A percentile compares a stretch with the other conserved stretches of the same genome.
Evolutionary conservation across 1,139 yeast species (phyloP).

Genomic region (Scheffersomyces illinoinensis): DNA sequence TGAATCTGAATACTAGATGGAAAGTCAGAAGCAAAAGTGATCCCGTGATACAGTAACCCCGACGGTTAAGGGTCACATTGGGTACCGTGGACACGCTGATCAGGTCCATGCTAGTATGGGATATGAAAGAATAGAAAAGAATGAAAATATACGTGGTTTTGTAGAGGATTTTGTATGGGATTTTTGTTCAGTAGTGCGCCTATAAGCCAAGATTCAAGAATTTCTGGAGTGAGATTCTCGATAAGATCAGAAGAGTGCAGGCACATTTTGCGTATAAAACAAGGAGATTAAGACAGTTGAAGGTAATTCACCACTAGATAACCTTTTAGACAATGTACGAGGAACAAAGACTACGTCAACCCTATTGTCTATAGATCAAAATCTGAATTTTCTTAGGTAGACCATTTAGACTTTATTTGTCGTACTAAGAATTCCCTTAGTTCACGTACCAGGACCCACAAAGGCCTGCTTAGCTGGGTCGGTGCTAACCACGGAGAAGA

Average conservation of each 20-base stretch:
- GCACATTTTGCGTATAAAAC: neutral
- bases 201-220: neutral
- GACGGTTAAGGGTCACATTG: conserved; percentile 65
- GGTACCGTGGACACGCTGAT: conserved; percentile 44
- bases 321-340: neutral
- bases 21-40: conserved; percentile 77
- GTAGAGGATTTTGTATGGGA: neutral
- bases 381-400: neutral
- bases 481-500: too few relatives aligned
- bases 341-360: neutral
- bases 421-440: neutral
- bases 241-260: neutral
- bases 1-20: conserved; percentile 72
- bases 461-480: too few relatives aligned
- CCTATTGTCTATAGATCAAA: neutral
- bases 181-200: neutral
- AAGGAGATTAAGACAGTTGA: neutral
- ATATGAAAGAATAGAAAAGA: neutral
- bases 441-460: neutral
- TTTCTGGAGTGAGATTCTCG: neutral
- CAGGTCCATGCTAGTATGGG: neutral
- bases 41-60: conserved; percentile 69
- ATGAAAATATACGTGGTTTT: neutral
- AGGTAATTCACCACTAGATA: neutral
- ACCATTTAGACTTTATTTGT: neutral